Evolutionary conservation across 2,329 filamentous ascomycete species (phyloP).

Genomic region (Ascocoryne sarcoides): DNA sequence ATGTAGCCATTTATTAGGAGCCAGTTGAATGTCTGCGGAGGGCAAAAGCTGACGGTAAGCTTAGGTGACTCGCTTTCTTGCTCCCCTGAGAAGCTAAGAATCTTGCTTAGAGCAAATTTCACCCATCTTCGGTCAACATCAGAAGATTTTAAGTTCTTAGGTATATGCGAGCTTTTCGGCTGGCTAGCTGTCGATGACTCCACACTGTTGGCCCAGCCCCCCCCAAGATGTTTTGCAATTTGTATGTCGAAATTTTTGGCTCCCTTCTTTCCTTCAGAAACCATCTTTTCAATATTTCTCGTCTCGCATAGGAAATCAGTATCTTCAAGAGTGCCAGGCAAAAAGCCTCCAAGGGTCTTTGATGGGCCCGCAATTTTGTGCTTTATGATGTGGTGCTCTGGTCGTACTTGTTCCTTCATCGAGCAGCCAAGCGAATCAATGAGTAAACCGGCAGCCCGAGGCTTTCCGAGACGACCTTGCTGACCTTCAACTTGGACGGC

Average conservation of each 20-base stretch:
- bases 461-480: constrained; percentile 44
- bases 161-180: no score
- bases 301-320: constrained; percentile 2
- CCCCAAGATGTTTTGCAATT: background rate
- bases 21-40: constrained; percentile 46
- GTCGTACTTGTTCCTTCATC: constrained; percentile 31
- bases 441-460: constrained; percentile 51
- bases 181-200: background rate
- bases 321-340: constrained; percentile 18
- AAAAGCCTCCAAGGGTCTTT: constrained; percentile 18
- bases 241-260: constrained; percentile 1
- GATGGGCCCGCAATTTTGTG: constrained; percentile 1
- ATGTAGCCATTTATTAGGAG: constrained; percentile 52
- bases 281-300: background rate
- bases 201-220: constrained; percentile 7
- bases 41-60: constrained; percentile 36
- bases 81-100: constrained; percentile 31
- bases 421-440: constrained; percentile 69
- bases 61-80: constrained; percentile 10
- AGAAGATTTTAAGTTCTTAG: no score
- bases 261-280: background rate
- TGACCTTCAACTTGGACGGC: constrained; percentile 62
- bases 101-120: constrained; percentile 40
- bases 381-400: background rate
- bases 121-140: constrained; percentile 58